Evolutionary conservation across 2,329 filamentous ascomycete species (phyloP).

Genomic region (Trichoderma guizhouense): DNA sequence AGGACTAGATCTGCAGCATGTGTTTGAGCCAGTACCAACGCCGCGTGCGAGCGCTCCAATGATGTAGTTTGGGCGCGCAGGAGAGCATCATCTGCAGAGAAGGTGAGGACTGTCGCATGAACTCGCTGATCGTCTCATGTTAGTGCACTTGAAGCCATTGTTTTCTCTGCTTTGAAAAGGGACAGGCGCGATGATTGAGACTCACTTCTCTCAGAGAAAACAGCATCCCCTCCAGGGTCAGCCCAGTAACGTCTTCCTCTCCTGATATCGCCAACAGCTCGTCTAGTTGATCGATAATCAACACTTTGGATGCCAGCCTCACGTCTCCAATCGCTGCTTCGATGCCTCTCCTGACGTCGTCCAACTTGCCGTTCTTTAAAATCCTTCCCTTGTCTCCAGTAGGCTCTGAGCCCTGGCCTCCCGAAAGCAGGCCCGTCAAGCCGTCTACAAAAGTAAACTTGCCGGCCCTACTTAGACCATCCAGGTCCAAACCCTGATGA

Average conservation of each 20-base stretch:
- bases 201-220: conserved; percentile 61
- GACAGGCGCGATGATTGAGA: conserved; percentile 16
- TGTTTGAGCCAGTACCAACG: conserved; percentile 68
- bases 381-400: conserved; percentile 11
- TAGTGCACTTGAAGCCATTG: background rate
- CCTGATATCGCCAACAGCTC: conserved; percentile 59
- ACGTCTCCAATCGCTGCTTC: conserved; percentile 39
- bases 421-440: conserved; percentile 54
- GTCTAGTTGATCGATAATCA: conserved; percentile 66
- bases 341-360: conserved; percentile 39
- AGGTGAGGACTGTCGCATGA: conserved; percentile 62
- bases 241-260: conserved; percentile 38
- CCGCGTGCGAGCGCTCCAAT: conserved; percentile 67
- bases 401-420: background rate
- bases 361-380: conserved; percentile 32
- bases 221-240: conserved; percentile 53
- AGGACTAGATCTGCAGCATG: conserved; percentile 72
- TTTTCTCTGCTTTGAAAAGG: background rate
- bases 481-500: conserved; percentile 65
- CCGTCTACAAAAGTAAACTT: conserved; percentile 75
- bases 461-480: conserved; percentile 52
- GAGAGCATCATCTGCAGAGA: conserved; percentile 72
- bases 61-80: conserved; percentile 58
- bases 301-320: conserved; percentile 39
- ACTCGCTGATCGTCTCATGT: conserved; percentile 45